Evolutionary conservation across 768 basidiomycete species (phyloP), one percentile per base, ranked within the genome.

Genomic region (Amanita molliuscula): DNA sequence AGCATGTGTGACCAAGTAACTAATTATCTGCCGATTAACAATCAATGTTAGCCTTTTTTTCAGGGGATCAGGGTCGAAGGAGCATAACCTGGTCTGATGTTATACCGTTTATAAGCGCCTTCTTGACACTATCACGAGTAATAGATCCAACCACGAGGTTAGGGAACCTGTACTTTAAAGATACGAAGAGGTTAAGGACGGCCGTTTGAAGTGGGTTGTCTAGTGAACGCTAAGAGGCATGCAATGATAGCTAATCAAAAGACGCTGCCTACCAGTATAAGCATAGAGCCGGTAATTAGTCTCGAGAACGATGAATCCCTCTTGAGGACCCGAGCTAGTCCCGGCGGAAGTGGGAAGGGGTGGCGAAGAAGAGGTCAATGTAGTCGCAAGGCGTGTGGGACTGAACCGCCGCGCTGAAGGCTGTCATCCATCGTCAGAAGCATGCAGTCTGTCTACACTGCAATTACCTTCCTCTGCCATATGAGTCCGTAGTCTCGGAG

Each of bases 241-340:
- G 52, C 54, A 46, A 34, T 51, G 44, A 33, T 57, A 57, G 54
- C 51, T 48, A 52, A 53, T 65, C 50, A 50, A 50, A 33, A 56
- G 58, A 51, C 62, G 53, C 56, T 50, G 49, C 47, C 46, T 64
- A 93, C 93, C 86, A 31, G 96, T 99, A 66, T 99, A 99, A 4
- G 96, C 96, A 63, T 98, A 99, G 55, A 99, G 70, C 56, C 93
- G 86, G 70, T 97, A 98, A 70, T 99, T 98, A 16, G 96, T 98
- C 71, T 99, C 96, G 37, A 99, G 75, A 56, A 98, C 82, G 57
- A 98, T 85, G 71, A 96, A 98, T 11, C 94, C 91, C 64, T 95
- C 81, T 60, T 74, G 67, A 56, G 82, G 73, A 28, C 77, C 75
- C 40, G 77, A 77, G 43, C 73, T 72, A 26, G 74, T 74, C 9